Conservation (phyloP, 371 early-diverging fungal genomes). For the Choanephora cucurbitarum region DNA sequence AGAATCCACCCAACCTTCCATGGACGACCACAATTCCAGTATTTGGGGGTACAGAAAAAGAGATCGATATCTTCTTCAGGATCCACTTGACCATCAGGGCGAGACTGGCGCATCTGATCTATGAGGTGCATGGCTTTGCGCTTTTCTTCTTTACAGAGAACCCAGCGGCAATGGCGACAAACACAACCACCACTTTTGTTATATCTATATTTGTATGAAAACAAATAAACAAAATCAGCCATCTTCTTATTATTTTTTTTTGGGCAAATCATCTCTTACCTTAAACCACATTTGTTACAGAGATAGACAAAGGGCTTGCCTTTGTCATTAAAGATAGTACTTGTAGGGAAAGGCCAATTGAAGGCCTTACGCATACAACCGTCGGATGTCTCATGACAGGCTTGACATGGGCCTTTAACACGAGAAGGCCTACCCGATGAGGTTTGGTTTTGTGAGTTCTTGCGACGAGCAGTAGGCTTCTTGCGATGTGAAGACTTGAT, state of each 20-base stretch:
- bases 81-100: constrained; percentile 39
- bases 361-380: constrained; percentile 58
- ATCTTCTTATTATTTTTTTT: too few relatives aligned
- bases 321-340: constrained; percentile 39
- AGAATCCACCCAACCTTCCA: constrained; percentile 56
- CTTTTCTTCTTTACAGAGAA: constrained; percentile 55
- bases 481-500: not conserved
- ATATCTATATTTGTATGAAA: constrained; percentile 29
- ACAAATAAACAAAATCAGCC: constrained; percentile 3
- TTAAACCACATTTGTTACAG: constrained; percentile 57
- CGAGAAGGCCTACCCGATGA: constrained; percentile 42
- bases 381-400: constrained; percentile 49
- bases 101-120: constrained; percentile 39
- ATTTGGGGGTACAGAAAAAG: constrained; percentile 50
- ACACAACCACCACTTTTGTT: constrained; percentile 54
- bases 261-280: constrained; percentile 28
- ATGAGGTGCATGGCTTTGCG: constrained; percentile 48
- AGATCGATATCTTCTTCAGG: constrained; percentile 45
- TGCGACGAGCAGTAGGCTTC: constrained; percentile 3
- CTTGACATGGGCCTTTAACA: constrained; percentile 51
- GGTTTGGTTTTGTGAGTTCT: constrained; percentile 12
- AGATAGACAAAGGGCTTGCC: constrained; percentile 51
- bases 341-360: constrained; percentile 51
- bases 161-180: constrained; percentile 54
- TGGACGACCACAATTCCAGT: constrained; percentile 47